Conservation (phyloP, 306 rosid genomes). For the Oemleria cerasiformis region DNA sequence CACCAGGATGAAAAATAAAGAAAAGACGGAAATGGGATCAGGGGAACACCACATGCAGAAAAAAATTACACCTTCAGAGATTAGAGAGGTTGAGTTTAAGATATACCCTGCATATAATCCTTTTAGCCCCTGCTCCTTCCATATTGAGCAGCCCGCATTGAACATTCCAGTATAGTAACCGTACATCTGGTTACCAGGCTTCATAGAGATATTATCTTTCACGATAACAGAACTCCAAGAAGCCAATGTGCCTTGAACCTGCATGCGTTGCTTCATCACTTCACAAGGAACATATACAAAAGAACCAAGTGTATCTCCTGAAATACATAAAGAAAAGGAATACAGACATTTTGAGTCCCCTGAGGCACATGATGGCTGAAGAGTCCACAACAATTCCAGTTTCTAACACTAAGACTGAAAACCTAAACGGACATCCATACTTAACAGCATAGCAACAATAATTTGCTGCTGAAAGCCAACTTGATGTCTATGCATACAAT, state of each 20-base stretch:
- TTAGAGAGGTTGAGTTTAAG: conserved; percentile 9
- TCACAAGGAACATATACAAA: conserved; percentile 94
- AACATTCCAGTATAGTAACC: conserved; percentile 79
- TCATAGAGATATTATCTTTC: conserved; percentile 46
- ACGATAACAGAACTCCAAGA: conserved; percentile 62
- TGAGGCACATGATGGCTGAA: conserved; percentile 21
- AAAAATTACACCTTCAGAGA: conserved; percentile 14
- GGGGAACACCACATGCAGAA: not conserved
- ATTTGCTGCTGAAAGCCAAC: conserved; percentile 1
- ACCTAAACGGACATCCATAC: not conserved
- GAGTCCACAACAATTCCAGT: conserved; percentile 8
- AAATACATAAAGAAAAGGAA: conserved; percentile 30
- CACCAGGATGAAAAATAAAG: no score
- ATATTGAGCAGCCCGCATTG: conserved; percentile 81
- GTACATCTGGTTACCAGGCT: conserved; percentile 55
- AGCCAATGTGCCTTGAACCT: conserved; percentile 74
- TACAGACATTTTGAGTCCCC: conserved; percentile 23
- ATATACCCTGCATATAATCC: conserved; percentile 88
- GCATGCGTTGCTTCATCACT: conserved; percentile 94
- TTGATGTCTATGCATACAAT: not conserved
- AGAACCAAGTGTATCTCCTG: conserved; percentile 94
- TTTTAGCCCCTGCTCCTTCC: conserved; percentile 69
- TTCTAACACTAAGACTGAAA: not conserved
- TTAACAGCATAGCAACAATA: conserved; percentile 8
- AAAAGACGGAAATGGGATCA: not conserved